Evolutionary conservation across 306 rosid species (phyloP), one percentile per base, ranked within the genome.

Genomic region (Vigna mungo): DNA sequence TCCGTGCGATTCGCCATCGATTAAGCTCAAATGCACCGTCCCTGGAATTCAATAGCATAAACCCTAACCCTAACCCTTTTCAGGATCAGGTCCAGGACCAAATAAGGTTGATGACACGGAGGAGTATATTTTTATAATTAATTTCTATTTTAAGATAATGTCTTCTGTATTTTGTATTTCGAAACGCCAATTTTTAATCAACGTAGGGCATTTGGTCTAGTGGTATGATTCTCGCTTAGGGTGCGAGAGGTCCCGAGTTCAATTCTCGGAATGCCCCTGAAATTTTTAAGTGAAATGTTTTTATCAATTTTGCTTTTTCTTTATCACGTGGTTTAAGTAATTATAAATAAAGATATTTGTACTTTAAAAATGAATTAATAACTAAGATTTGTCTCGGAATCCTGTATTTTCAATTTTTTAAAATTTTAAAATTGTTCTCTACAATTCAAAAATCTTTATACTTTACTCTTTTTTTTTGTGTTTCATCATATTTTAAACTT

Each of bases 1-100:
- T 96, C 98, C 39, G 99, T 96, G 0, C 98, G 99, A 80, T 89
- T 96, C 62, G 98, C 99, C 99, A 96, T 95, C 9, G n/a, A 10
- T 21, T 7, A 54, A 18, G 21, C 13, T 6, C 16, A 4, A 37
- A 10, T 53, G 62, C n/a, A 37, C 4, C 62, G 54, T 65, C 51
- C 9, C 17, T 4, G 79, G 66, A 5, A 23, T 9, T 21, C 3
- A 72, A 37, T 81, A 54, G 2, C 39, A 20, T 39, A 74, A 85
- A 78, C 83, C 88, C 78, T 68, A 66, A 18, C 71, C 68, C 68
- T 34, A 64, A 64, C 55, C 52, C 9, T 17, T 9, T 10, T 21
- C 34, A 20, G 36, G 36, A 17, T 18, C 9, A 58, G 64, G 15
- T 2, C 5, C 49, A 64, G 30, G 12, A 27, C 16, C 17, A 0